A percentile compares a stretch with the other conserved stretches of the same genome.
These are phyloP conservation scores for Neurospora sp. DNA, from an alignment of 495 filamentous ascomycete genomes.

Conservation along the genomic window DNA sequence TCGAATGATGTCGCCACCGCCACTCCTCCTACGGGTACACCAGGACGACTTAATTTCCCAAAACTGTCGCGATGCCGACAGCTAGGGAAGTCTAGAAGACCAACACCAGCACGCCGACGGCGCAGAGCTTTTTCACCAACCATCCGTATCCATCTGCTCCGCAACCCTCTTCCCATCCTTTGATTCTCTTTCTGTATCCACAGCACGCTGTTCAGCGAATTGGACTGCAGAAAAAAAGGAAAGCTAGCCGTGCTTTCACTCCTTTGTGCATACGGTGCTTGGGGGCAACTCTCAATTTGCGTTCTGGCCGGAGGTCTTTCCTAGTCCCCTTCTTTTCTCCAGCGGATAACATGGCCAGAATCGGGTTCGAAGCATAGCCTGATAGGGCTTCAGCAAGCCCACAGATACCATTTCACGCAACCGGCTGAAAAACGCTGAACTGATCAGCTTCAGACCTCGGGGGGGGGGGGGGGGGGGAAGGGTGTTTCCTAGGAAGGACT, in stretches of 20 bases:
- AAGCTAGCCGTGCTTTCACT: neutral
- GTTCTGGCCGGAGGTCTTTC: neutral
- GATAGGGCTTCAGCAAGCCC: neutral
- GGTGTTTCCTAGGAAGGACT: neutral
- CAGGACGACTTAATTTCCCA: neutral
- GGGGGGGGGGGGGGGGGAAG: neutral
- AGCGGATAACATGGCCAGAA: neutral
- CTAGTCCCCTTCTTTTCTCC: neutral
- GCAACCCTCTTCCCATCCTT: neutral
- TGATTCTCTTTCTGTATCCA: neutral
- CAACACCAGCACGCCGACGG: neutral
- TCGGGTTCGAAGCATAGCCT: neutral
- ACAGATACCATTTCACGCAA: neutral
- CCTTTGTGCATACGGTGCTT: neutral
- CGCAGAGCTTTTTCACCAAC: neutral
- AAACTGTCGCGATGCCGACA: neutral
- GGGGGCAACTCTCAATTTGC: neutral
- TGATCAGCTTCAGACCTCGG: neutral
- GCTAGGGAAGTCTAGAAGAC: neutral
- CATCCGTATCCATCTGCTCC: neutral
- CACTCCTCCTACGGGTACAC: neutral
- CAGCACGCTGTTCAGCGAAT: neutral
- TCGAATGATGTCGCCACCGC: neutral
- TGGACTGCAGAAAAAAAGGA: neutral
- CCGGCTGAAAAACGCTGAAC: neutral